phyloP scores from a whole-genome alignment of 495 filamentous ascomycete species.

The Parachaetomium inaequale region DNA sequence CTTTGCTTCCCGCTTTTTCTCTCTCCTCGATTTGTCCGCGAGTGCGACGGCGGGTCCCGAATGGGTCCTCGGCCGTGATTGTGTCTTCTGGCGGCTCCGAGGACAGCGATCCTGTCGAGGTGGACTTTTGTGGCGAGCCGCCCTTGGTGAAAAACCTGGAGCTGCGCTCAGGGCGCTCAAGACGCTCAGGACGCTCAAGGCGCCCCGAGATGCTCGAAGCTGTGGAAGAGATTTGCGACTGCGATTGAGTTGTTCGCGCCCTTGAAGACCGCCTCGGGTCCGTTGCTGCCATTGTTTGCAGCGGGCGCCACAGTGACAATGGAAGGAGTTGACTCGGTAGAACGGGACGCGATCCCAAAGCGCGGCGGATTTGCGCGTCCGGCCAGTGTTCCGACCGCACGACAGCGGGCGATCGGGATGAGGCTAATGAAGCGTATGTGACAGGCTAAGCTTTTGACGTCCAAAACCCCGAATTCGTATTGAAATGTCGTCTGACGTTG shows the following conservation, averaged over 20 bases:
- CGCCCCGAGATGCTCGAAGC: slow-evolving; percentile 63
- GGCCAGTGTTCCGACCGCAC: not conserved
- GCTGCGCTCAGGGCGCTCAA: slow-evolving; percentile 67
- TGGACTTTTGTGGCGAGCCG: slow-evolving; percentile 67
- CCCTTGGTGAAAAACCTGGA: slow-evolving; percentile 69
- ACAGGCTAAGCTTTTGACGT: not conserved
- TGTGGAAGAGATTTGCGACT: slow-evolving; percentile 73
- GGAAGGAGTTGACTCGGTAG: slow-evolving; percentile 22
- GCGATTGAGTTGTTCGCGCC: slow-evolving; percentile 76
- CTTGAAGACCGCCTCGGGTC: slow-evolving; percentile 89
- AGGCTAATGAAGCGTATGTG: not conserved
- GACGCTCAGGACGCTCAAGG: slow-evolving; percentile 65
- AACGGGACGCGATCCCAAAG: slow-evolving; percentile 12
- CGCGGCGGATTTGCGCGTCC: slow-evolving; percentile 8
- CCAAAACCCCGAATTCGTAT: not conserved
- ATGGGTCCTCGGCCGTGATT: slow-evolving; percentile 54
- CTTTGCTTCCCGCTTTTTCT: slow-evolving; percentile 47
- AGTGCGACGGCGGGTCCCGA: slow-evolving; percentile 58
- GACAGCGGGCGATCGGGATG: not conserved
- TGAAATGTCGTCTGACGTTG: not conserved
- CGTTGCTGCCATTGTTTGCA: slow-evolving; percentile 50
- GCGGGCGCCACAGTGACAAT: slow-evolving; percentile 26
- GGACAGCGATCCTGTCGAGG: slow-evolving; percentile 64
- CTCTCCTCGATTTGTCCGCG: slow-evolving; percentile 62
- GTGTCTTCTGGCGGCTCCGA: slow-evolving; percentile 80